Conservation (phyloP, 1,284 basidiomycete genomes). For the Boletus semigastroideus region DNA sequence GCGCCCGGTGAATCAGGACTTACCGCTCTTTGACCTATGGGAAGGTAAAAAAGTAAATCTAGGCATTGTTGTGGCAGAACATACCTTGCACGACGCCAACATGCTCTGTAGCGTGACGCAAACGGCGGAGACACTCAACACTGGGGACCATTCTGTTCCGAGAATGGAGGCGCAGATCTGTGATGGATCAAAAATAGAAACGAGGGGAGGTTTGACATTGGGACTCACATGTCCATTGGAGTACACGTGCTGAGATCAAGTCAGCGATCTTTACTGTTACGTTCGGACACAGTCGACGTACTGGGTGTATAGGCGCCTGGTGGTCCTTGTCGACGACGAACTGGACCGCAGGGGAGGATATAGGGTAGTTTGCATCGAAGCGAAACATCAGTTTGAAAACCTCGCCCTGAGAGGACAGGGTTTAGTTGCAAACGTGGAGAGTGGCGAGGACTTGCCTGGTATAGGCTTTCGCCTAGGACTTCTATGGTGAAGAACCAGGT, state of each 20-base stretch:
- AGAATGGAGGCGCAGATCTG: slow-evolving; percentile 85
- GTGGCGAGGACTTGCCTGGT: slow-evolving; percentile 46
- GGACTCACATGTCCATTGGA: slow-evolving; percentile 74
- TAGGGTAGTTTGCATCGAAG: slow-evolving; percentile 75
- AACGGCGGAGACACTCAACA: slow-evolving; percentile 73
- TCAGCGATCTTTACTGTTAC: slow-evolving; percentile 12
- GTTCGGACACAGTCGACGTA: slow-evolving; percentile 37
- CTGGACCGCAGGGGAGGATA: slow-evolving; percentile 80
- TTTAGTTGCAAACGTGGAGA: slow-evolving; percentile 6
- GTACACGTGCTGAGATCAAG: slow-evolving; percentile 65
- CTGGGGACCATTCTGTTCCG: slow-evolving; percentile 84
- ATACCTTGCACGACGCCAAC: slow-evolving; percentile 83
- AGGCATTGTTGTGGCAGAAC: slow-evolving; percentile 8
- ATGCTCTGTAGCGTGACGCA: slow-evolving; percentile 85
- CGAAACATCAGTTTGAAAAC: slow-evolving; percentile 74
- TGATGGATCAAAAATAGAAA: slow-evolving; percentile 13
- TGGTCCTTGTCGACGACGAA: slow-evolving; percentile 66
- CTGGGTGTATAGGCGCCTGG: slow-evolving; percentile 72
- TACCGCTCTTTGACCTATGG: slow-evolving; percentile 72
- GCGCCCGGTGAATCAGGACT: slow-evolving; percentile 15
- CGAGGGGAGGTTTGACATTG: background rate
- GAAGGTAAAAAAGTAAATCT: slow-evolving; percentile 8
- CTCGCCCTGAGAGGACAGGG: slow-evolving; percentile 54
- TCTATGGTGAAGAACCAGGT: slow-evolving; percentile 75
- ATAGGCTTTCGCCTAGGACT: slow-evolving; percentile 76